Conservation (phyloP, 78 protist species). For the Dictyostelium brefeldianum region DNA sequence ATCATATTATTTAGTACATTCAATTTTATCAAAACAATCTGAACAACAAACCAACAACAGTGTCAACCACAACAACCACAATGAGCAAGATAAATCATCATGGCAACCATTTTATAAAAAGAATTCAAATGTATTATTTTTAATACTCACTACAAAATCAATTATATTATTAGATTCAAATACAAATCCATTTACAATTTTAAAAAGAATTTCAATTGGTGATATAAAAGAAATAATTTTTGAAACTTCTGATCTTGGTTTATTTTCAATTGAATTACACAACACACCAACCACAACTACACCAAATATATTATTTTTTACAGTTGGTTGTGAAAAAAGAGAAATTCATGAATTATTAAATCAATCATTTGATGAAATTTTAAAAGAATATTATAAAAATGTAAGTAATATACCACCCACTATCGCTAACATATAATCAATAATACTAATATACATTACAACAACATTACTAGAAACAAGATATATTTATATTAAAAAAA, state of each 20-base stretch:
- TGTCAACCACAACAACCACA: not conserved
- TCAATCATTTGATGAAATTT: conserved; percentile 15
- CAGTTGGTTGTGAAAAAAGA: conserved; percentile 41
- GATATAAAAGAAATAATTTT: conserved; percentile 44
- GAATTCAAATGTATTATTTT: conserved; percentile 28
- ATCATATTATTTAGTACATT: conserved; percentile 33
- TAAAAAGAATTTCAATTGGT: not conserved
- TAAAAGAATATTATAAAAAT: not conserved
- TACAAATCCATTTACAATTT: conserved; percentile 18
- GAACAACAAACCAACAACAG: not conserved
- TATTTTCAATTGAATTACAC: conserved; percentile 39
- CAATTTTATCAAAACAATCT: not conserved
- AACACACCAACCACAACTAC: not conserved
- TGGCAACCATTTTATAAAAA: conserved; percentile 68
- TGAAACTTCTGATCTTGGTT: conserved; percentile 46
- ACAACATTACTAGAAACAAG: conserved; percentile 4
- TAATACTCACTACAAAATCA: not conserved
- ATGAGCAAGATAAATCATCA: conserved; percentile 18
- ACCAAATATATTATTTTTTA: conserved; percentile 28
- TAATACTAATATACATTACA: not conserved
- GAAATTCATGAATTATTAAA: conserved; percentile 25
- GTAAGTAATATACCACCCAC: too few species aligned
- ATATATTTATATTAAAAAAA: conserved; percentile 22
- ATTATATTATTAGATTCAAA: conserved; percentile 36
- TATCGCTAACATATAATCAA: not conserved